Conservation (phyloP, 2,329 filamentous ascomycete genomes). For the Drechslerella stenobrocha region DNA sequence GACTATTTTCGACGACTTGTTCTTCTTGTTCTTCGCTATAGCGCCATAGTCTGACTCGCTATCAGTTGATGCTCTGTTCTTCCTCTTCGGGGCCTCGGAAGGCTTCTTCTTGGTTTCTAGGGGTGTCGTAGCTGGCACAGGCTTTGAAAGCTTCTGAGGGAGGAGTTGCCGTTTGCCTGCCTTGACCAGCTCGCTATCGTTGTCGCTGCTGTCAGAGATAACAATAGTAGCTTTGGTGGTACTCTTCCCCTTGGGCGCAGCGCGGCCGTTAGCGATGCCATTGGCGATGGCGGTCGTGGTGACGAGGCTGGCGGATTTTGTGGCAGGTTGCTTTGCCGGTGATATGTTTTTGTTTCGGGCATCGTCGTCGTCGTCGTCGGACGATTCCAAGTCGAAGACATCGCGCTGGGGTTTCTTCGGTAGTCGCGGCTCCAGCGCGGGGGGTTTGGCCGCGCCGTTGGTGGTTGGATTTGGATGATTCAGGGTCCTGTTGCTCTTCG, state of each 20-base stretch:
- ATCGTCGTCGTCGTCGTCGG: constrained; percentile 11
- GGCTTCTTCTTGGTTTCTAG: neutral
- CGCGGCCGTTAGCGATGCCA: constrained; percentile 9
- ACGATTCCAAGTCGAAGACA: constrained; percentile 13
- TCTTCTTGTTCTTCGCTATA: constrained; percentile 10
- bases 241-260: neutral
- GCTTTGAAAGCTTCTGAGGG: constrained; percentile 2
- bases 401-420: constrained; percentile 4
- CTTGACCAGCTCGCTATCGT: constrained; percentile 9
- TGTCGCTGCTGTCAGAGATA: neutral
- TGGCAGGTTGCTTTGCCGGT: neutral
- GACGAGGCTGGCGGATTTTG: neutral
- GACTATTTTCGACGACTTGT: constrained; percentile 17
- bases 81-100: constrained; percentile 13
- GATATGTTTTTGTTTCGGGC: neutral
- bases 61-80: constrained; percentile 17
- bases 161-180: neutral
- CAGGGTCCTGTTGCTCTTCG: neutral
- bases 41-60: constrained; percentile 10
- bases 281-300: neutral
- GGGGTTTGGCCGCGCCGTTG: neutral
- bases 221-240: neutral
- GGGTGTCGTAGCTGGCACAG: no score
- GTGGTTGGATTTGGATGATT: neutral
- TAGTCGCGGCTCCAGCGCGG: neutral